A percentile compares a stretch with the other conserved stretches of the same genome.
These are phyloP conservation scores for Persicaria tinctoria DNA, from an alignment of 148 eudicot species.

Conservation along the genomic window DNA sequence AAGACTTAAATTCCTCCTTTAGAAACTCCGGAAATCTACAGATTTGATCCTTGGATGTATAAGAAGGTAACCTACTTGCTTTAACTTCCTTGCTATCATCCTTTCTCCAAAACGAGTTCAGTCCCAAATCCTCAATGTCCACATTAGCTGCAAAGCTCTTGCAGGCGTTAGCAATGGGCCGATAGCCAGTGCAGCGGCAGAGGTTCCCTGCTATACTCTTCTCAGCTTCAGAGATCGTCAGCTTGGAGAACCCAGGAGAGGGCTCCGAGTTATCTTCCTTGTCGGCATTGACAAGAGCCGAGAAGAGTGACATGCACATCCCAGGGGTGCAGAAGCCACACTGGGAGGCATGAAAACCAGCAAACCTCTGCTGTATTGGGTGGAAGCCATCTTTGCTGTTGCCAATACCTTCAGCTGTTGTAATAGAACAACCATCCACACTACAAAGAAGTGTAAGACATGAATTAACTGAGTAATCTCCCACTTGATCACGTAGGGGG, in stretches of 20 bases:
- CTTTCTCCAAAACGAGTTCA: conserved; percentile 63
- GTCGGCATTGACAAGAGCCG: conserved; percentile 78
- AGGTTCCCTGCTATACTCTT: conserved; percentile 74
- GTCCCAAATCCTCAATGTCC: conserved; percentile 86
- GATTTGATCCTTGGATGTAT: conserved; percentile 31
- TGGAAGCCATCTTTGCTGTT: conserved; percentile 84
- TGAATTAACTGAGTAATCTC: conserved; percentile 56
- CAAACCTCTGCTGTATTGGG: conserved; percentile 75
- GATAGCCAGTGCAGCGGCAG: conserved; percentile 94
- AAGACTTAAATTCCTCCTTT: conserved; percentile 36
- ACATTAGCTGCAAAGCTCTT: conserved; percentile 85
- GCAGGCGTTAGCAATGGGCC: conserved; percentile 90
- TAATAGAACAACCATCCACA: conserved; percentile 69
- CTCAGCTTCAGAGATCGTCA: conserved; percentile 71
- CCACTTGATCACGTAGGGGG: conserved; percentile 38
- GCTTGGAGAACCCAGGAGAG: conserved; percentile 62
- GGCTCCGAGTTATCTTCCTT: conserved; percentile 32
- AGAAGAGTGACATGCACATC: conserved; percentile 79
- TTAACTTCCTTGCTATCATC: conserved; percentile 45
- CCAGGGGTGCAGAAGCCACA: conserved; percentile 99
- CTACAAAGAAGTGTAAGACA: conserved; percentile 90
- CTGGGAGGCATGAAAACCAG: conserved; percentile 94
- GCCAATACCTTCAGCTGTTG: conserved; percentile 91
- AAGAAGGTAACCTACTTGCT: conserved; percentile 49
- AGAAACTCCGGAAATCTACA: conserved; percentile 55